These are phyloP conservation scores for Pelargonium cotyledonis DNA, from an alignment of 441 rosid genomes.

Conservation along the genomic window DNA sequence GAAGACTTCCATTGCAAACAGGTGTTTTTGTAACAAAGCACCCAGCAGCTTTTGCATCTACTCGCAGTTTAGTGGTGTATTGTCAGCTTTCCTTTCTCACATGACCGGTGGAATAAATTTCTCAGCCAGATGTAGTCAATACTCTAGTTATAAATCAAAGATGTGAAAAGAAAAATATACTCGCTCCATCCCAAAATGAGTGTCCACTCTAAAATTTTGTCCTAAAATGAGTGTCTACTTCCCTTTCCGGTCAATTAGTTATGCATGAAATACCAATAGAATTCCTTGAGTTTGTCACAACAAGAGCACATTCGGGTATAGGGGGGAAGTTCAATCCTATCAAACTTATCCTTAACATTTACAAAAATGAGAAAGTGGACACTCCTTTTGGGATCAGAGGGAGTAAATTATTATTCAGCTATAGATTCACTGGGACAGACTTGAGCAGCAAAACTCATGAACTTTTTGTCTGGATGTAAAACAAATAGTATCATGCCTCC, in stretches of 20 bases:
- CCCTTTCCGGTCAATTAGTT: too few relatives aligned
- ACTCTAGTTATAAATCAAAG: not conserved
- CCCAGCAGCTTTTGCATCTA: not conserved
- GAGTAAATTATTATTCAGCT: not conserved
- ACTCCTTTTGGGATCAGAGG: too few relatives aligned
- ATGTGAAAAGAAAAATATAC: not conserved
- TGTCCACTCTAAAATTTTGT: too few relatives aligned
- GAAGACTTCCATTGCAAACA: not conserved
- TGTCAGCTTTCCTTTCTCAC: not conserved
- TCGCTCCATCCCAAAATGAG: too few relatives aligned
- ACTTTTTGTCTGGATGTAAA: not conserved
- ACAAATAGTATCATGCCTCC: not conserved
- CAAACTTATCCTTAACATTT: too few relatives aligned
- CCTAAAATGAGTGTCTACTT: too few relatives aligned
- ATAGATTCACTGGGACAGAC: not conserved
- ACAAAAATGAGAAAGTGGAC: too few relatives aligned
- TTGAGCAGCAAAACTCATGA: not conserved
- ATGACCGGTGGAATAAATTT: not conserved
- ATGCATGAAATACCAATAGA: too few relatives aligned
- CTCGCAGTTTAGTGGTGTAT: not conserved
- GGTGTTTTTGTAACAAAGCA: not conserved
- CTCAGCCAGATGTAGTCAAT: not conserved
- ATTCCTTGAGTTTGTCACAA: too few relatives aligned
- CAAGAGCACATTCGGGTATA: too few relatives aligned
- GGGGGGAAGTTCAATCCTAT: too few relatives aligned